Conservation (phyloP, 257 asterid genomes). For the Striga asiatica region DNA sequence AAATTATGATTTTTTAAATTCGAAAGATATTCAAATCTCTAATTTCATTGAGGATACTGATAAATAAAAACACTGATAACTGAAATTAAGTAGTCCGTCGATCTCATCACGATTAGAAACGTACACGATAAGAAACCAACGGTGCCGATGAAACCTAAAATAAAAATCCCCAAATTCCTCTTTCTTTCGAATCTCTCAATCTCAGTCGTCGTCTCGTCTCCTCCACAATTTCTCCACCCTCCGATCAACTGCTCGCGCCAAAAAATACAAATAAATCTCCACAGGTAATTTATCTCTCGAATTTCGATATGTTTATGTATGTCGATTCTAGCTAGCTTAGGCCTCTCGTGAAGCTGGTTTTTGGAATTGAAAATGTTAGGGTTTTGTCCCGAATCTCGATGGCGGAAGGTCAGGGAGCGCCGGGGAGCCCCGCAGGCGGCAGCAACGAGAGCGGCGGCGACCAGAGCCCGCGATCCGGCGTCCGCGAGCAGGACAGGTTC, state of each 20-base stretch:
- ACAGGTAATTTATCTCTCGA: neutral
- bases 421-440: conserved; percentile 48
- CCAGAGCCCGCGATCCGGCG: conserved; percentile 43
- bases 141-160: conserved; percentile 13
- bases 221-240: conserved; percentile 39
- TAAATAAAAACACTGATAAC: too few relatives aligned
- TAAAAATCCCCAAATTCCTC: neutral
- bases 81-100: neutral
- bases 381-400: conserved; percentile 14
- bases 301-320: neutral
- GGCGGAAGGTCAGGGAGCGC: conserved; percentile 46
- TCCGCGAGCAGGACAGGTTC: conserved; percentile 63
- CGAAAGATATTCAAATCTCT: too few relatives aligned
- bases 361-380: conserved; percentile 13
- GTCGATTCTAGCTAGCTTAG: too few relatives aligned
- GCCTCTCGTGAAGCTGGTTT: conserved; percentile 1
- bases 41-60: too few relatives aligned
- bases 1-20: too few relatives aligned
- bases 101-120: neutral
- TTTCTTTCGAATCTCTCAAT: conserved; percentile 23
- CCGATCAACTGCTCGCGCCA: conserved; percentile 42
- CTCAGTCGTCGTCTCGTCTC: conserved; percentile 60
- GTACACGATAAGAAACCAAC: neutral
- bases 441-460: conserved; percentile 62
- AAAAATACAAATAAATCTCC: conserved; percentile 27